Evolutionary conservation across 2,329 filamentous ascomycete genomes (phyloP), one percentile per base, ranked within the genome.

Genomic region (Periconia macrospinosa): DNA sequence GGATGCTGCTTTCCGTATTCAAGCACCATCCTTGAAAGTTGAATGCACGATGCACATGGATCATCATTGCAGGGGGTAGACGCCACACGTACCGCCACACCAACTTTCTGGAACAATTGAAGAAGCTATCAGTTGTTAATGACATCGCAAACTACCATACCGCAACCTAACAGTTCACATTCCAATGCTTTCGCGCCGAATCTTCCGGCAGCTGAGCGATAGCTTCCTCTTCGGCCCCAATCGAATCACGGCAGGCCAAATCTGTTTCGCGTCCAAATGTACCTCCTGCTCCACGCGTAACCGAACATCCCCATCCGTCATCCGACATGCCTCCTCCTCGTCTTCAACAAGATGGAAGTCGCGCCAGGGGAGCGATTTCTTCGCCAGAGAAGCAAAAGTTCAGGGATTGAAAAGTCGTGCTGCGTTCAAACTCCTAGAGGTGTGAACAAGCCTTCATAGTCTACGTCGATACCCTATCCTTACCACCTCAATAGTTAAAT

Each of bases 381-480:
- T 86, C 70, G 84, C 88, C 0, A 84, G 84, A 52, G 85, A 89
- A 63, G 92, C 94, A 44, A 89, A 86, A 67, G 86, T 95, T 2
- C 83, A 89, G 61, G 88, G 88, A 0, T 77, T 97, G 53, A 97
- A 93, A 75, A 95, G 91, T 65, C 86, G 94, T 57, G 94, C 94
- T 23, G 94, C 92, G 0, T 97, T 94, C 74, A 99, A 99, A 75
- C 79, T 99, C 10, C 76, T 97, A 17, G 90, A 97, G 80, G 91
- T 91, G 18, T 23, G 40, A 14, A 41, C 35, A 7, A 40, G n/a
- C 19, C 27, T 11, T 18, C 15, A 2, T 10, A 33, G 44, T 27
- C 27, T 3, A 27, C 33, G 5, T n/a, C 33, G 11, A 10, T 18
- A 40, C 30, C 20, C 45, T 47, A n/a, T 49, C 57, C 49, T 59